A percentile compares a stretch with the other conserved stretches of the same genome.
These are phyloP conservation scores for Cladochytrium tenue DNA, from an alignment of 371 early-diverging fungal genomes.

Conservation along the genomic window DNA sequence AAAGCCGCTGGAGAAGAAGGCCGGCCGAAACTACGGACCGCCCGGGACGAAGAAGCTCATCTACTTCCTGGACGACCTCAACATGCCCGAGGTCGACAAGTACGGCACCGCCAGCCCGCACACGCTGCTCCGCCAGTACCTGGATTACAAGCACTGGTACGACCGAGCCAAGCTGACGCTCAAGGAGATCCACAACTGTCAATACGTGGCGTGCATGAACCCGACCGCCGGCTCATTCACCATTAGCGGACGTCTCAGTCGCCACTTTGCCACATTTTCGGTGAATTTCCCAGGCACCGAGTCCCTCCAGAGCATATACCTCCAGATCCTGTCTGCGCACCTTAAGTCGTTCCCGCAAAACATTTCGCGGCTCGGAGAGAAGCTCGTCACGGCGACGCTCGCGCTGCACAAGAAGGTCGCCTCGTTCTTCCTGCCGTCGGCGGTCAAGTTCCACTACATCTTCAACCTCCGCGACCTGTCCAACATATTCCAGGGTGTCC, in stretches of 20 bases:
- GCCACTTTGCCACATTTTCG: slow-evolving; percentile 62
- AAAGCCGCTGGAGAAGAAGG: slow-evolving; percentile 67
- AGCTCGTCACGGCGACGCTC: slow-evolving; percentile 51
- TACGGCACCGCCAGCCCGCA: slow-evolving; percentile 65
- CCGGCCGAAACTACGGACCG: slow-evolving; percentile 67
- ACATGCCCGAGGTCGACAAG: slow-evolving; percentile 71
- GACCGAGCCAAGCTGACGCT: slow-evolving; percentile 61
- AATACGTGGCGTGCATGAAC: slow-evolving; percentile 69
- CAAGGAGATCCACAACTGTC: slow-evolving; percentile 69
- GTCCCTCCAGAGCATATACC: slow-evolving; percentile 56
- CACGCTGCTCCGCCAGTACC: slow-evolving; percentile 58
- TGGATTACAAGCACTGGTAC: slow-evolving; percentile 67
- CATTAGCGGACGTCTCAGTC: slow-evolving; percentile 53
- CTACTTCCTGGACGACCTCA: slow-evolving; percentile 67
- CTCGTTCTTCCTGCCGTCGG: slow-evolving; percentile 56
- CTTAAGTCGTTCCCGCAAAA: slow-evolving; percentile 47
- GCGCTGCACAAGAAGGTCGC: slow-evolving; percentile 59
- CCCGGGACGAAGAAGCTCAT: slow-evolving; percentile 64
- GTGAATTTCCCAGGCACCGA: slow-evolving; percentile 64
- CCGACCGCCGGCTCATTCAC: slow-evolving; percentile 68
- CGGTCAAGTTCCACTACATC: slow-evolving; percentile 66
- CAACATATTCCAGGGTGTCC: slow-evolving; percentile 63
- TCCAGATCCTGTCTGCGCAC: slow-evolving; percentile 51
- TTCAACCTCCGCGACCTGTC: slow-evolving; percentile 63
- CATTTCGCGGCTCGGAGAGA: slow-evolving; percentile 48